Base-by-base conservation (phyloP, 768 basidiomycete species). In the Gymnopilus junonius region DNA sequence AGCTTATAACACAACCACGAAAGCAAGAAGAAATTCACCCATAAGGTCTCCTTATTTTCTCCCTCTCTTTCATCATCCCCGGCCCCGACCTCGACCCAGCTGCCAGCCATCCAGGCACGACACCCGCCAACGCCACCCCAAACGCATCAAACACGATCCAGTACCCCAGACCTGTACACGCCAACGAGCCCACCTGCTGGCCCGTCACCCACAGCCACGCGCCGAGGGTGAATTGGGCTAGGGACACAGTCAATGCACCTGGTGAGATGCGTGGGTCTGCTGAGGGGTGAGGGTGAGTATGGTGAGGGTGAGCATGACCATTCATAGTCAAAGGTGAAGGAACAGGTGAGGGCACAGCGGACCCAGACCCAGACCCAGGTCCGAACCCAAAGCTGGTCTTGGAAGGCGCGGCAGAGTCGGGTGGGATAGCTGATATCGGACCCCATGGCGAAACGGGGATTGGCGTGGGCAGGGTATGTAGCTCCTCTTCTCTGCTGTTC, bases 121-220 rank as follows among this genome's bases (percentile, higher is more conserved):
- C 74, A 10, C 77, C 76, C 42, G 76, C 80, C 23, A 90, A 73
- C 20, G 74, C 87, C 4, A 97, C 84, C 0, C 96, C 96, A 65
- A 95, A 80, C 3, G 95, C 86, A 73, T 99, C 97, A 71, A 98
- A 99, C 1, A 98, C 95, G 23, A 97, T 88, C 88, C 97, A 92
- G 72, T 99, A 99, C 0, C 97, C 97, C 17, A 99, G 75, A 0
- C 95, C 97, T 1, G 97, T 97, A 59, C 91, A 88, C 8, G 91
- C 83, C 29, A 99, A 78, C 51, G 94, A 95, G 17, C 95, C 95
- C 21, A 88, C 85, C 63, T 90, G 88, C 75, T 99, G 97, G 1
- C 95, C 96, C 23, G 82, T 82, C 0, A 95, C 89, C 97, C 97
- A 99, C 8, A 99, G 65, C 70, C 83, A 86, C 2, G 87, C 87